phyloP scores from a whole-genome alignment of 2,329 filamentous ascomycete species.

The Colletotrichum sp. region DNA sequence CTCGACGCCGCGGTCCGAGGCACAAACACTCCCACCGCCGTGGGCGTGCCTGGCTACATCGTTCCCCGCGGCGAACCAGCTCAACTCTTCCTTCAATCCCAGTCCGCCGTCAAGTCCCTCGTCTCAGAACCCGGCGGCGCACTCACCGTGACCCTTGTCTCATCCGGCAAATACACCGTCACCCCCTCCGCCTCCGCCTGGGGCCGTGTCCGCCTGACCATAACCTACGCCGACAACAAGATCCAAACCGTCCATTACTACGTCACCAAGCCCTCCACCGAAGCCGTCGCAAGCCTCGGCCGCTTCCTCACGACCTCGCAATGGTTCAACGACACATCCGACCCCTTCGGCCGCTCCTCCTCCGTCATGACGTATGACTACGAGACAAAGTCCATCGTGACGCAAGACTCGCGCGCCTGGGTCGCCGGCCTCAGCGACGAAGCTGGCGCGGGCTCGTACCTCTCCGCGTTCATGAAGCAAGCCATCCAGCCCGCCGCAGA shows the following conservation, averaged over 20 bases:
- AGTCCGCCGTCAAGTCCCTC: conserved; percentile 43
- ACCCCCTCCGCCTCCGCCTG: conserved; percentile 47
- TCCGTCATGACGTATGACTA: conserved; percentile 64
- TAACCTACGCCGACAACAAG: conserved; percentile 51
- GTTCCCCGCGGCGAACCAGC: conserved; percentile 51
- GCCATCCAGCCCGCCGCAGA: conserved; percentile 49
- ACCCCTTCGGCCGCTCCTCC: conserved; percentile 58
- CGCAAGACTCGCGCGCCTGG: conserved; percentile 58
- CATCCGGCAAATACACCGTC: conserved; percentile 39
- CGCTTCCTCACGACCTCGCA: conserved; percentile 58
- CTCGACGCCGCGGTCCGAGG: conserved; percentile 51
- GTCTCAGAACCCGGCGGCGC: conserved; percentile 40
- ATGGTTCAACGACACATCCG: conserved; percentile 54
- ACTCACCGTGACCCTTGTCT: conserved; percentile 32
- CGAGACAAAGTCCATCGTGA: conserved; percentile 45
- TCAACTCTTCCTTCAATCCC: conserved; percentile 48
- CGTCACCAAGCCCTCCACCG: conserved; percentile 51
- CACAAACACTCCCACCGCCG: conserved; percentile 50
- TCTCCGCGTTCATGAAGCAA: conserved; percentile 61
- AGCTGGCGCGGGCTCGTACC: conserved; percentile 59
- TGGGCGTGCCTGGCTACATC: conserved; percentile 60
- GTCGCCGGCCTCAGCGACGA: conserved; percentile 65
- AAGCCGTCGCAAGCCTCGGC: conserved; percentile 51
- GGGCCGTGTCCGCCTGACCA: conserved; percentile 52
- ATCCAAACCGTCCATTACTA: conserved; percentile 62